Conservation (phyloP, 2,329 filamentous ascomycete species). For the Sclerotinia spermophila region DNA sequence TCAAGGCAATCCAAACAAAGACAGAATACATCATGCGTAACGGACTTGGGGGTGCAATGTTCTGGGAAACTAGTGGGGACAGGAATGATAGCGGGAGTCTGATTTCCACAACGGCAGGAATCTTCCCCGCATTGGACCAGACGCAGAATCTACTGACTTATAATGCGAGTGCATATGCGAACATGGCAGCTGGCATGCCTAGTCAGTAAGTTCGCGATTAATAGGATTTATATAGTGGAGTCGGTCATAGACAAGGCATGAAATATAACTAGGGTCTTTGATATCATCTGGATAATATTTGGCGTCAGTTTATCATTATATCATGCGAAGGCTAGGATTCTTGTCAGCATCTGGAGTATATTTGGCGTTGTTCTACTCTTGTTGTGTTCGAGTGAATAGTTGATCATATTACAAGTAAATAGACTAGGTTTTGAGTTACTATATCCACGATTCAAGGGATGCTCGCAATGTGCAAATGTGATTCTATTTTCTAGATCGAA, state of each 20-base stretch:
- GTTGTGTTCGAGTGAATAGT: not conserved
- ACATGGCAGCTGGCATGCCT: conserved; percentile 44
- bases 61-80: conserved; percentile 78
- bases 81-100: conserved; percentile 56
- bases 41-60: conserved; percentile 74
- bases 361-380: not conserved
- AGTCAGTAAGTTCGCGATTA: not conserved
- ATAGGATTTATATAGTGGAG: not conserved
- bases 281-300: not conserved
- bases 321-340: not conserved
- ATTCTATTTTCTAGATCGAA: not conserved
- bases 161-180: conserved; percentile 53
- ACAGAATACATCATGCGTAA: conserved; percentile 59
- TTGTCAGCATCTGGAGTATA: not conserved
- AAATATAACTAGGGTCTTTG: not conserved
- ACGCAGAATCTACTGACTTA: conserved; percentile 50
- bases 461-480: not conserved
- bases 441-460: not conserved
- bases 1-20: conserved; percentile 58
- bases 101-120: conserved; percentile 47
- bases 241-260: not conserved
- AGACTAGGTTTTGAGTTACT: not conserved
- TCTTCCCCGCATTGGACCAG: conserved; percentile 45
- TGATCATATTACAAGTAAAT: not conserved
- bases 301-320: not conserved